Conservation (phyloP, 2,329 filamentous ascomycete genomes). For the Aspergillus viridinutans region DNA sequence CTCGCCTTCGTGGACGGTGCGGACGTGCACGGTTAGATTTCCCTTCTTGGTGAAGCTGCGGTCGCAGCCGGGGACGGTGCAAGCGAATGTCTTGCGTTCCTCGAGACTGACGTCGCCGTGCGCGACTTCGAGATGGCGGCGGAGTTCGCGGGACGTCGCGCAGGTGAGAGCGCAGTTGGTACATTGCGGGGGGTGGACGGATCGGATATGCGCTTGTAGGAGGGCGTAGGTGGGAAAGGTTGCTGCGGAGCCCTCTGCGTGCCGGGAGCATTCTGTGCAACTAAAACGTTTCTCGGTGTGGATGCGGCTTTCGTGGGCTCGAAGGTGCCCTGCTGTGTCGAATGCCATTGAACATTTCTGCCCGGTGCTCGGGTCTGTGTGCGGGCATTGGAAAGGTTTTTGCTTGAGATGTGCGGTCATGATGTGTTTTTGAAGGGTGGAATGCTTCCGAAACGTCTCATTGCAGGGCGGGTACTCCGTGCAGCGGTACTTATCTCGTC, state of each 20-base stretch:
- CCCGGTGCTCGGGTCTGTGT: constrained; percentile 51
- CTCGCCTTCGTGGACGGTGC: constrained; percentile 69
- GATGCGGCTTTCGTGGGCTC: constrained; percentile 64
- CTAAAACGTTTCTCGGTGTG: constrained; percentile 70
- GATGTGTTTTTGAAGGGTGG: constrained; percentile 79
- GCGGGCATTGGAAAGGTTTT: constrained; percentile 66
- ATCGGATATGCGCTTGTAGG: constrained; percentile 68
- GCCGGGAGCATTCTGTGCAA: constrained; percentile 66
- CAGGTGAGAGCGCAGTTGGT: constrained; percentile 68
- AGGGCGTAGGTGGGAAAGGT: constrained; percentile 69
- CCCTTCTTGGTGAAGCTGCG: constrained; percentile 76
- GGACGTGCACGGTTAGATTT: constrained; percentile 78
- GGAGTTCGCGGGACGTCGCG: constrained; percentile 62
- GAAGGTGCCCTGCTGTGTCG: constrained; percentile 66
- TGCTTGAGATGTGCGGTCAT: constrained; percentile 68
- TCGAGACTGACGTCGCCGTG: constrained; percentile 61
- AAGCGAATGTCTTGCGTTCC: constrained; percentile 62
- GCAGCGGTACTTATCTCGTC: constrained; percentile 71
- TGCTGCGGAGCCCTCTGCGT: constrained; percentile 38
- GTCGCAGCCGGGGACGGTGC: constrained; percentile 63
- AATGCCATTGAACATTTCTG: constrained; percentile 64
- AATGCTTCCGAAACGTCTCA: constrained; percentile 79
- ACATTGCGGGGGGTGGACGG: constrained; percentile 69
- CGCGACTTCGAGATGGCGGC: constrained; percentile 71
- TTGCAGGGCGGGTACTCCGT: constrained; percentile 65